Conservation (phyloP, 2,329 filamentous ascomycete species). For the Xylaria sp. region DNA sequence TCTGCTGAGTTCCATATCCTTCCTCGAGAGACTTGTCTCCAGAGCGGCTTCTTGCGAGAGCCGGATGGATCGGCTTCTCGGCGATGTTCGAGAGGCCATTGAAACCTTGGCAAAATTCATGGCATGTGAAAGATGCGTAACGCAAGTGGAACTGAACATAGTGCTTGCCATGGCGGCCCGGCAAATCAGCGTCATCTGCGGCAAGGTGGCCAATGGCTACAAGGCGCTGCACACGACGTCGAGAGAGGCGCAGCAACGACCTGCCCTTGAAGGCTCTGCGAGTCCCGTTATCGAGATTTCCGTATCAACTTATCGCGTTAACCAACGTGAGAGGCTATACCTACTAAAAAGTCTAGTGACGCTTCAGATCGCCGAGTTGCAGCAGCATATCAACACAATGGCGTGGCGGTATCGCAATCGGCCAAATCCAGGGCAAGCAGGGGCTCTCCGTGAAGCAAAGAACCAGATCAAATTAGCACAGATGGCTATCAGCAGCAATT, state of each 20-base stretch:
- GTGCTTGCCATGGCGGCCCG: background rate
- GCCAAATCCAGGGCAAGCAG: constrained; percentile 3
- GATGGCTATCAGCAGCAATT: constrained; percentile 1
- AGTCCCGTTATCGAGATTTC: background rate
- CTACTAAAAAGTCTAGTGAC: background rate
- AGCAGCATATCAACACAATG: constrained; percentile 4
- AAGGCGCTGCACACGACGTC: background rate
- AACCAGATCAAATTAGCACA: constrained; percentile 1
- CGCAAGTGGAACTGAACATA: background rate
- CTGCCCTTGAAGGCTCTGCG: background rate
- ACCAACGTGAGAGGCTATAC: background rate
- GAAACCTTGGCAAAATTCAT: background rate
- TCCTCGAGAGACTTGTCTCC: constrained; percentile 6
- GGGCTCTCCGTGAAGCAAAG: constrained; percentile 4
- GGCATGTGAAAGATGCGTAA: background rate
- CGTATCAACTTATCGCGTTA: background rate
- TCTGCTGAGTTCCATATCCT: background rate
- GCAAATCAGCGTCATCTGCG: background rate
- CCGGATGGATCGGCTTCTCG: background rate
- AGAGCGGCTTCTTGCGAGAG: constrained; percentile 2
- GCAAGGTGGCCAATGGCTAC: constrained; percentile 1
- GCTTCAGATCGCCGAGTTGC: background rate
- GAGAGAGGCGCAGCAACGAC: background rate
- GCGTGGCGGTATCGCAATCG: background rate
- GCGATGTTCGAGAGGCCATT: background rate